Conservation (phyloP, 495 filamentous ascomycete species). For the Lasiosphaeria ovina region DNA sequence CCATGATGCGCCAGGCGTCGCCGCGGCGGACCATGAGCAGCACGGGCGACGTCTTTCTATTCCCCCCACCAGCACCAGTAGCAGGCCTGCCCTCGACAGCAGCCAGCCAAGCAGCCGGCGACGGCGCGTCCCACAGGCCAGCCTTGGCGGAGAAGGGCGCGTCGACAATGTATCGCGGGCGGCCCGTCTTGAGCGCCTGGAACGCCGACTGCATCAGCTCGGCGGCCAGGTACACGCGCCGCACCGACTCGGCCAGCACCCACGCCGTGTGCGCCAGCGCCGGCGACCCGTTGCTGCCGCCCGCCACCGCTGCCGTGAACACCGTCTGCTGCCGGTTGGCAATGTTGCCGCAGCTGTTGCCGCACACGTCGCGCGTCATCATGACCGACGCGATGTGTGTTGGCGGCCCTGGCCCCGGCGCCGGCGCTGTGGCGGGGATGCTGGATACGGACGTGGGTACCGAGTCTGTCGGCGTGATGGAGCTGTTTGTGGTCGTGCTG, state of each 20-base stretch:
- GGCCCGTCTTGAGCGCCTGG: conserved; percentile 32
- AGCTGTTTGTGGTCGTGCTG: neutral
- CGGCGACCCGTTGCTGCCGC: neutral
- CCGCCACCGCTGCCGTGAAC: too few relatives aligned
- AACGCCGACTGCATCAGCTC: conserved; percentile 28
- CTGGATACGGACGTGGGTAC: neutral
- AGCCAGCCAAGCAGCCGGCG: conserved; percentile 26
- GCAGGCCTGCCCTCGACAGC: neutral
- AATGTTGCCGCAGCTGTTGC: too few relatives aligned
- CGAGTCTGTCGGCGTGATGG: too few relatives aligned
- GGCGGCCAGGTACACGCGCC: conserved; percentile 31
- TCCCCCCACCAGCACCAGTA: conserved; percentile 8
- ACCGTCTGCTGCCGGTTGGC: too few relatives aligned
- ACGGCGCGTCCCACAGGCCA: conserved; percentile 38
- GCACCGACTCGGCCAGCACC: conserved; percentile 36
- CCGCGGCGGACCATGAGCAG: conserved; percentile 18
- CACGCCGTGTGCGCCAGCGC: conserved; percentile 33
- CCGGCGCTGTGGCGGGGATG: too few relatives aligned
- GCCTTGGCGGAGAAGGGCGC: conserved; percentile 29
- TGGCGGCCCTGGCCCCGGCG: neutral
- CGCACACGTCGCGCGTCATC: too few relatives aligned
- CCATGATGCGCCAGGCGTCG: conserved; percentile 21
- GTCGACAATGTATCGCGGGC: conserved; percentile 31
- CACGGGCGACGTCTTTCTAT: conserved; percentile 3
- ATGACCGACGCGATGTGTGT: too few relatives aligned